Conservation (phyloP, 306 rosid species). For the Phaseolus lunatus region DNA sequence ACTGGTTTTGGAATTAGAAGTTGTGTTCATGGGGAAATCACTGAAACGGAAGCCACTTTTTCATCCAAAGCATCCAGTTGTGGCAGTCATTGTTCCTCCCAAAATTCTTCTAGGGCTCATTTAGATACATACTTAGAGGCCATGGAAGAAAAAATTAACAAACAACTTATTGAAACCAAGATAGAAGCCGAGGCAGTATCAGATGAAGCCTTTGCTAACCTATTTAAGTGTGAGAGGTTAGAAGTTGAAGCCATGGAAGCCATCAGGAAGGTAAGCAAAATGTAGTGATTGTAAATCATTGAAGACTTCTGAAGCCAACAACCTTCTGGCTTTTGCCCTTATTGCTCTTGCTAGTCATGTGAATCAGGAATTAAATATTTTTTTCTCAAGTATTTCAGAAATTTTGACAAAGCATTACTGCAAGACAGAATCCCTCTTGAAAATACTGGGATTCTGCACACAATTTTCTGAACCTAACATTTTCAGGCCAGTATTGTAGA, state of each 20-base stretch:
- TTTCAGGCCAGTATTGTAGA: conserved; percentile 13
- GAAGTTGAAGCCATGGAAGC: conserved; percentile 69
- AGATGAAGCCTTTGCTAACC: conserved; percentile 52
- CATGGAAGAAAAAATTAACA: conserved; percentile 56
- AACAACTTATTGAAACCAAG: conserved; percentile 56
- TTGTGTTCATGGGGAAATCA: conserved; percentile 48
- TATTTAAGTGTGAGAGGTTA: conserved; percentile 54
- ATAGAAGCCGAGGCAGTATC: conserved; percentile 60
- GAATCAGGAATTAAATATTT: conserved; percentile 19
- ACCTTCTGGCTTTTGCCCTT: conserved; percentile 15
- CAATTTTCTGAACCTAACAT: conserved; percentile 23
- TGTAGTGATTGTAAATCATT: conserved; percentile 5
- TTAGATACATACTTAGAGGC: conserved; percentile 50
- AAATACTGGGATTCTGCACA: conserved; percentile 20
- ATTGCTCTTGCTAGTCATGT: conserved; percentile 9
- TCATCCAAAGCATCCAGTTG: conserved; percentile 50
- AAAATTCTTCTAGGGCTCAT: conserved; percentile 52
- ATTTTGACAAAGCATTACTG: conserved; percentile 9
- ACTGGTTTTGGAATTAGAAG: conserved; percentile 43
- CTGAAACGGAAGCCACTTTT: conserved; percentile 46
- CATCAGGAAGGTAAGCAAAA: conserved; percentile 64
- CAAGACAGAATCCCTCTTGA: conserved; percentile 27
- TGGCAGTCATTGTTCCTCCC: conserved; percentile 54
- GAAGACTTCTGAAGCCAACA: conserved; percentile 20
- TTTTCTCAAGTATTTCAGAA: conserved; percentile 21